Base-by-base conservation (phyloP, 1,139 yeast species). In the Debaryomyces psychrophilus region DNA sequence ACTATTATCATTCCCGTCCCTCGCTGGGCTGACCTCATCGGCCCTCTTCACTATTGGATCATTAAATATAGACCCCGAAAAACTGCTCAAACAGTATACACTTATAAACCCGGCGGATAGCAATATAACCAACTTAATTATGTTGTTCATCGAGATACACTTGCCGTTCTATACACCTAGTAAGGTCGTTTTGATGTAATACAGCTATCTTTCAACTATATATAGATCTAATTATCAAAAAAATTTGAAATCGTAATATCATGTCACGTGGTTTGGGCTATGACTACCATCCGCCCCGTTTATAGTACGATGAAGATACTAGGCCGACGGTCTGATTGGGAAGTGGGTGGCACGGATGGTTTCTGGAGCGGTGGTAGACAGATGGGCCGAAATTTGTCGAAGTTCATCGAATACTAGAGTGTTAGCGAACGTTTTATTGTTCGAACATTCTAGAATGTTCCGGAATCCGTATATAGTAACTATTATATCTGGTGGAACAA, bases 361-460 rank as follows among this genome's bases (percentile, higher is more conserved):
- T n/a, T n/a, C n/a, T n/a, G n/a, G n/a, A n/a, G n/a, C n/a, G n/a
- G n/a, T n/a, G n/a, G n/a, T n/a, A 20, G 22, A 5, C 22, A 5
- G 22, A 20, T 4, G 22, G 5, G 4, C 22, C 5, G 4, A 20
- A 20, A 20, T 20, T 20, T 5, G 22, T 18, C 25, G 23, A 31
- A 18, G 17, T 31, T 11, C n/a, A 17, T 18, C 5, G 22, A 31
- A 31, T 17, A 9, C 6, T n/a, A 3, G 11, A 14, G 23, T 26
- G 12, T 7, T 26, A 26, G 12, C 28, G 11, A 26, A 8, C 17
- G 17, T 15, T 31, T 12, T 18, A 18, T 7, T 31, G 11, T 11
- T 15, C 26, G 41, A 28, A 27, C n/a, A 9, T 37, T 37, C 41
- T 28, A 37, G 41, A 37, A 37, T 28, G n/a, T 37, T 28, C 34